Conservation (phyloP, 495 filamentous ascomycete species). For the Rostrohypoxylon terebratum region DNA sequence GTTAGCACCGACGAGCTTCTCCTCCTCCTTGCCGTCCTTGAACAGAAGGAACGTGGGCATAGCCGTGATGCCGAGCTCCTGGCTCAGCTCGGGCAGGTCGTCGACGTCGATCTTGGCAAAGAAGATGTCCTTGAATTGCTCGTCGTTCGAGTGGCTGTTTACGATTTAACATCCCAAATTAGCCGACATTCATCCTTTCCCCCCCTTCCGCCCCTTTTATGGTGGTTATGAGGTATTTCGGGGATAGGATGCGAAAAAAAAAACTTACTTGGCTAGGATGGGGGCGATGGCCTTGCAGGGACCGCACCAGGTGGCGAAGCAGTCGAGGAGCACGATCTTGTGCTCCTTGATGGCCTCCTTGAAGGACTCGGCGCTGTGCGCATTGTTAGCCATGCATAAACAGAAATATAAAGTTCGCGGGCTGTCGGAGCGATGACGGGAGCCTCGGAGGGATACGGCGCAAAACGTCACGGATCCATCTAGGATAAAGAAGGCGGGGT, state of each 20-base stretch:
- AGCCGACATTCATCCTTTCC: too few species aligned
- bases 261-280: conserved; percentile 69
- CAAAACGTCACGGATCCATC: background rate
- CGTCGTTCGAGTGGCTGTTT: conserved; percentile 37
- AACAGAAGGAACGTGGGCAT: conserved; percentile 96
- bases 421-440: background rate
- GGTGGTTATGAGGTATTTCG: conserved; percentile 27
- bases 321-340: conserved; percentile 82
- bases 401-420: conserved; percentile 16
- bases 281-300: conserved; percentile 94
- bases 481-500: conserved; percentile 17
- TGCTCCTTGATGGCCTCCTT: conserved; percentile 63
- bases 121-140: conserved; percentile 58
- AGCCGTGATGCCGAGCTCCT: conserved; percentile 85
- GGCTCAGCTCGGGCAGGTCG: conserved; percentile 76
- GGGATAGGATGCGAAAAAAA: background rate
- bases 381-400: conserved; percentile 26
- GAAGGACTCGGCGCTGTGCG: conserved; percentile 71
- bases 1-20: conserved; percentile 86
- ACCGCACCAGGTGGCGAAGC: conserved; percentile 92
- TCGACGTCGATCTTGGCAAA: conserved; percentile 98
- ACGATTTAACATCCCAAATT: background rate
- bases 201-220: too few species aligned
- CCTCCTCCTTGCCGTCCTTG: conserved; percentile 74
- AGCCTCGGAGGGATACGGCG: background rate